Percentiles rank a stretch among this genome's conserved stretches.
Evolutionary conservation across 2,329 filamentous ascomycete species (phyloP).

Genomic region (Phyllosticta citriasiana): DNA sequence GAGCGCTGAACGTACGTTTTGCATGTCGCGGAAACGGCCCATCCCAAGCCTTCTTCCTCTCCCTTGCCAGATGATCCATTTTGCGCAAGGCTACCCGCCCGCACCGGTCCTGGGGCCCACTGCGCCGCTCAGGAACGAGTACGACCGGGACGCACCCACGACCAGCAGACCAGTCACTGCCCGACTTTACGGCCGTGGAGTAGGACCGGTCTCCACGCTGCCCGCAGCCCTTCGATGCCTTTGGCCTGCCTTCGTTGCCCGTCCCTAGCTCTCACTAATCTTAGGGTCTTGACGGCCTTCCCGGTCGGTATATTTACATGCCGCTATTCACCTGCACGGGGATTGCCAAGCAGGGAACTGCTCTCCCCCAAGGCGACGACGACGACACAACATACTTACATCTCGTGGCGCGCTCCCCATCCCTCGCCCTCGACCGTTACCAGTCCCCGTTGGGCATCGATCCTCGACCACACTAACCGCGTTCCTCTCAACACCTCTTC

Average conservation of each 20-base stretch:
- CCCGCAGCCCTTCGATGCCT: slow-evolving; percentile 3
- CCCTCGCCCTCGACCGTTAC: background rate
- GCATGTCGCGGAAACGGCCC: slow-evolving; percentile 8
- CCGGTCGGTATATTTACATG: slow-evolving; percentile 9
- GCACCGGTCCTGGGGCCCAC: slow-evolving; percentile 1
- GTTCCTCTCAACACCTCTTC: background rate
- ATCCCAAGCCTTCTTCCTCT: slow-evolving; percentile 5
- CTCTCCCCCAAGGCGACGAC: background rate
- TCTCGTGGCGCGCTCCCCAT: background rate
- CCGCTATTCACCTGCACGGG: slow-evolving; percentile 4
- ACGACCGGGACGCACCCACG: slow-evolving; percentile 2
- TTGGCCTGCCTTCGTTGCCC: background rate
- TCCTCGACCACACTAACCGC: background rate
- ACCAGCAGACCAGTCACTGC: background rate
- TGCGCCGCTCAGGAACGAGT: slow-evolving; percentile 7
- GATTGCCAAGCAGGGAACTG: slow-evolving; percentile 7
- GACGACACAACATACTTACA: background rate
- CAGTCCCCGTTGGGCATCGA: background rate
- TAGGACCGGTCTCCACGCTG: background rate
- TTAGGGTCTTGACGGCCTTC: slow-evolving; percentile 9
- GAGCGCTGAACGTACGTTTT: slow-evolving; percentile 8
- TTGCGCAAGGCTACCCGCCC: slow-evolving; percentile 7
- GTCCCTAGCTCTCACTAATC: slow-evolving; percentile 11
- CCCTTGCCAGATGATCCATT: slow-evolving; percentile 8
- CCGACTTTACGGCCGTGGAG: slow-evolving; percentile 8